These are phyloP conservation scores for Gnomoniopsis smithogilvyi DNA, from an alignment of 2,329 filamentous ascomycete genomes.

Conservation along the genomic window DNA sequence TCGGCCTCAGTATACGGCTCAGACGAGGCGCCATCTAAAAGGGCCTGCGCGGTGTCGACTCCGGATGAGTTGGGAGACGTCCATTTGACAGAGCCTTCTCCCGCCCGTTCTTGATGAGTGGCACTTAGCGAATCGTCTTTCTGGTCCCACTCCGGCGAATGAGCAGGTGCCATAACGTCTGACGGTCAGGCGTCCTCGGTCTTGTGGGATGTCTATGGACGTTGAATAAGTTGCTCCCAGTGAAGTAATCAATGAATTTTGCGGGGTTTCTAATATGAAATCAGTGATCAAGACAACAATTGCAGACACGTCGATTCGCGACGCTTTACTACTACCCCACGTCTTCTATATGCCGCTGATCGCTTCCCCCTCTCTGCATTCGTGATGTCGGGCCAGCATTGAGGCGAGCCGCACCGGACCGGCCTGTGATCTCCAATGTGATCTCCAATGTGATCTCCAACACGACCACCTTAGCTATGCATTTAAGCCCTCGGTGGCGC, in stretches of 20 bases:
- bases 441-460: no score
- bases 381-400: slow-evolving; percentile 7
- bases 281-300: background rate
- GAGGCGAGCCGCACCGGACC: background rate
- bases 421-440: no score
- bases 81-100: background rate
- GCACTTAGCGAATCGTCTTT: background rate
- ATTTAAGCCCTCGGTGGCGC: no score
- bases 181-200: background rate
- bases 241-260: background rate
- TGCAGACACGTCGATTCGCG: background rate
- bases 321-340: background rate
- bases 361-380: background rate
- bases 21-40: background rate
- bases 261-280: background rate
- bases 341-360: background rate
- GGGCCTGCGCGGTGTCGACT: slow-evolving; percentile 8
- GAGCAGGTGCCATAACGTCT: background rate
- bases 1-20: slow-evolving; percentile 12
- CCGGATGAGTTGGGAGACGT: background rate
- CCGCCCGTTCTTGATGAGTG: slow-evolving; percentile 2
- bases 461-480: no score
- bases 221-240: background rate
- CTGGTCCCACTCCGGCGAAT: background rate
- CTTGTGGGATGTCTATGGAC: background rate